Conservation (phyloP, 2,329 filamentous ascomycete species). For the Colletotrichum melonis region DNA sequence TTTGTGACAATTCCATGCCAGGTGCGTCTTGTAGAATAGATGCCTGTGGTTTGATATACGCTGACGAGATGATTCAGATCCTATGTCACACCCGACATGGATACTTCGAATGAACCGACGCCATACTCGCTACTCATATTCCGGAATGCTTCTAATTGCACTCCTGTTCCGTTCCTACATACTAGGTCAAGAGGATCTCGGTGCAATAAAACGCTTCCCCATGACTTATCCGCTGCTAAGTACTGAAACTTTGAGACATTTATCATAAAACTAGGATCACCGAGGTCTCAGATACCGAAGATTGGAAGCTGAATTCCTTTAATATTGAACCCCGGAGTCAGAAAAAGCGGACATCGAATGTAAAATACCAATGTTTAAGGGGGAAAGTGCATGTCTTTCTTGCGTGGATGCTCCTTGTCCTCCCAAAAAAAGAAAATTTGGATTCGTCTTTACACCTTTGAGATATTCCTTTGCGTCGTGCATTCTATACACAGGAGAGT, state of each 20-base stretch:
- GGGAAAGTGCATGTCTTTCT: background rate
- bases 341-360: too few relatives aligned
- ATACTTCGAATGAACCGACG: too few relatives aligned
- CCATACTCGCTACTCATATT: background rate
- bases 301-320: too few relatives aligned
- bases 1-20: too few relatives aligned
- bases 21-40: too few relatives aligned
- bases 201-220: background rate
- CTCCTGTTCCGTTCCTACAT: background rate
- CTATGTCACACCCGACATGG: too few relatives aligned
- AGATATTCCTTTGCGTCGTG: background rate
- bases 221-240: rapidly evolving
- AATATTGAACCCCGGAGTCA: too few relatives aligned
- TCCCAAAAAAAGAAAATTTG: background rate
- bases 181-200: background rate
- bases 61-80: too few relatives aligned
- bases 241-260: background rate
- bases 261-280: background rate
- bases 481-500: background rate
- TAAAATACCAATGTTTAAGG: background rate
- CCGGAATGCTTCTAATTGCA: background rate
- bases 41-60: too few relatives aligned
- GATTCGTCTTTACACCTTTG: background rate
- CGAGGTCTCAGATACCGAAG: background rate
- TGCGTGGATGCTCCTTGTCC: too few relatives aligned